A percentile compares a stretch with the other conserved stretches of the same genome.
Evolutionary conservation across 768 basidiomycete species (phyloP).

Genomic region (Lentinula sp.): DNA sequence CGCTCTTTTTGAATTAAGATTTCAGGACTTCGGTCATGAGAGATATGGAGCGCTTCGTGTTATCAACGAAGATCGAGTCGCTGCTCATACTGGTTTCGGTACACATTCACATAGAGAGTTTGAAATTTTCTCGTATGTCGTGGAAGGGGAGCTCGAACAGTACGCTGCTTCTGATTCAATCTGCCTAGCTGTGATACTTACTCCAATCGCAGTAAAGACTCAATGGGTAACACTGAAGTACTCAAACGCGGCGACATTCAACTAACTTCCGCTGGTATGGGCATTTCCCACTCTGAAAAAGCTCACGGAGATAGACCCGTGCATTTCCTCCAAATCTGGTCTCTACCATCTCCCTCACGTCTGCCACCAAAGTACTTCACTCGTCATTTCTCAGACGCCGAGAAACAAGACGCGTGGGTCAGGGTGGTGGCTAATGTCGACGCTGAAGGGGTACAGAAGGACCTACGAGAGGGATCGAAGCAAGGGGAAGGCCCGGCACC

Average conservation of each 20-base stretch:
- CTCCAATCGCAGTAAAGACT: constrained; percentile 62
- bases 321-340: constrained; percentile 53
- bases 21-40: constrained; percentile 51
- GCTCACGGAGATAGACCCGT: constrained; percentile 34
- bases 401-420: constrained; percentile 71
- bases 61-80: constrained; percentile 91
- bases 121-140: constrained; percentile 89
- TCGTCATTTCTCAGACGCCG: constrained; percentile 75
- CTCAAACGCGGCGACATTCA: constrained; percentile 87
- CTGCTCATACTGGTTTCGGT: constrained; percentile 72
- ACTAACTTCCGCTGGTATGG: constrained; percentile 88
- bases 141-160: constrained; percentile 79
- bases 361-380: constrained; percentile 83
- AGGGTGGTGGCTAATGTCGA: constrained; percentile 72
- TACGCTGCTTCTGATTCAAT: constrained; percentile 25
- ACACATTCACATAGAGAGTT: constrained; percentile 80
- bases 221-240: constrained; percentile 86
- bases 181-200: too few relatives aligned
- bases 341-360: constrained; percentile 30
- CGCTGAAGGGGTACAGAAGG: constrained; percentile 46
- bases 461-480: constrained; percentile 53
- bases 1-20: constrained; percentile 32
- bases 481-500: constrained; percentile 80
- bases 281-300: constrained; percentile 76
- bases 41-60: constrained; percentile 75